These are phyloP conservation scores for Sarcodon sp. DNA, from an alignment of 768 basidiomycete genomes.

Conservation along the genomic window DNA sequence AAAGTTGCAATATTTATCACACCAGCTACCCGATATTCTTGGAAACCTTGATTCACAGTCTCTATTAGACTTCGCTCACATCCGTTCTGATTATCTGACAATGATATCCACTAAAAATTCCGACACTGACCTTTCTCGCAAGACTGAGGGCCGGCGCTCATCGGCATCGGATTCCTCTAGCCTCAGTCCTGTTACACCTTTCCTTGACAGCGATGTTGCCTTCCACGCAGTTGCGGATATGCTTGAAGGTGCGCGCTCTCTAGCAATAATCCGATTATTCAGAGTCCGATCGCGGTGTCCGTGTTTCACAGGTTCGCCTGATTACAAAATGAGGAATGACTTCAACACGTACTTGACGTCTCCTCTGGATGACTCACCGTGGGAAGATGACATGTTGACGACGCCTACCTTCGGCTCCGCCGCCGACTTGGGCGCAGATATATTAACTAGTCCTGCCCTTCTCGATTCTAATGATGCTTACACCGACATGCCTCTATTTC, in stretches of 20 bases:
- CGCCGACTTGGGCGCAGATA: conserved; percentile 20
- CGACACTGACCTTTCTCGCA: conserved; percentile 21
- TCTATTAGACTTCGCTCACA: conserved; percentile 29
- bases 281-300: conserved; percentile 1
- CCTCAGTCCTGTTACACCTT: conserved; percentile 7
- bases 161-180: conserved; percentile 9
- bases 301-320: conserved; percentile 22
- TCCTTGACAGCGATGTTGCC: conserved; percentile 14
- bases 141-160: conserved; percentile 18
- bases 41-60: conserved; percentile 12
- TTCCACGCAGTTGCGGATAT: conserved; percentile 26
- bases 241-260: conserved; percentile 18
- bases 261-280: background rate
- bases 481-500: conserved; percentile 15
- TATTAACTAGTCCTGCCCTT: conserved; percentile 29
- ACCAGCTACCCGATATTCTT: background rate
- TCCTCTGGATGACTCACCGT: conserved; percentile 32
- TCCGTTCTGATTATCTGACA: conserved; percentile 52
- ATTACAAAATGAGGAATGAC: conserved; percentile 21
- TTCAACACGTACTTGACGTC: conserved; percentile 33
- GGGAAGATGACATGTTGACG: conserved; percentile 27
- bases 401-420: conserved; percentile 27
- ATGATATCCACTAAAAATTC: conserved; percentile 46
- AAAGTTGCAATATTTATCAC: conserved; percentile 3
- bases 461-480: conserved; percentile 22